phyloP scores from a whole-genome alignment of 169 alveolate species.

The Eimeria zaria region DNA sequence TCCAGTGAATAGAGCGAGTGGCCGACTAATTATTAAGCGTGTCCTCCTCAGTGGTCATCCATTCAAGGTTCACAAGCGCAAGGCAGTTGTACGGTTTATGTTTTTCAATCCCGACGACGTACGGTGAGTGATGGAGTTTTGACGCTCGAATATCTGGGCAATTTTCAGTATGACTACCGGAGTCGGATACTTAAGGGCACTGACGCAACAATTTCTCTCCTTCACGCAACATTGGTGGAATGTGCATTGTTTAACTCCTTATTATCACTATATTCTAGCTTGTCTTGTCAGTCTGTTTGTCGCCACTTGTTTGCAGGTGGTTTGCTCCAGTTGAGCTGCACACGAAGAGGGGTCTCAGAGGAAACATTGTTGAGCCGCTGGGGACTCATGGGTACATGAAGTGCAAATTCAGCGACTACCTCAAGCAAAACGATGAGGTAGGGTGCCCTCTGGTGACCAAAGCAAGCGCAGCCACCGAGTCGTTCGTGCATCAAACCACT shows the following conservation, averaged over 20 bases:
- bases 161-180: not conserved
- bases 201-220: not conserved
- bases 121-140: constrained; percentile 87
- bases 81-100: constrained; percentile 99
- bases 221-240: not conserved
- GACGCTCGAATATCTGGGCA: not conserved
- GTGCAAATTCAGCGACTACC: constrained; percentile 97
- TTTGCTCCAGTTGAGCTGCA: constrained; percentile 98
- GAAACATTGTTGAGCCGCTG: constrained; percentile 98
- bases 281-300: not conserved
- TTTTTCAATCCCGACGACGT: constrained; percentile 98
- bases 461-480: not conserved
- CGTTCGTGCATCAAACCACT: not conserved
- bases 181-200: not conserved
- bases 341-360: constrained; percentile 99
- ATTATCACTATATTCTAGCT: not conserved
- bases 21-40: constrained; percentile 97
- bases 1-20: constrained; percentile 94
- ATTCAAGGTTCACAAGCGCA: constrained; percentile 96
- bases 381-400: constrained; percentile 99
- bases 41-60: constrained; percentile 99
- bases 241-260: not conserved
- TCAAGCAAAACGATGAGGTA: constrained; percentile 98
- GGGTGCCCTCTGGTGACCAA: not conserved
- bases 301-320: constrained; percentile 86